Conservation (phyloP, 2,329 filamentous ascomycete genomes). For the Monosporascus sp. region DNA sequence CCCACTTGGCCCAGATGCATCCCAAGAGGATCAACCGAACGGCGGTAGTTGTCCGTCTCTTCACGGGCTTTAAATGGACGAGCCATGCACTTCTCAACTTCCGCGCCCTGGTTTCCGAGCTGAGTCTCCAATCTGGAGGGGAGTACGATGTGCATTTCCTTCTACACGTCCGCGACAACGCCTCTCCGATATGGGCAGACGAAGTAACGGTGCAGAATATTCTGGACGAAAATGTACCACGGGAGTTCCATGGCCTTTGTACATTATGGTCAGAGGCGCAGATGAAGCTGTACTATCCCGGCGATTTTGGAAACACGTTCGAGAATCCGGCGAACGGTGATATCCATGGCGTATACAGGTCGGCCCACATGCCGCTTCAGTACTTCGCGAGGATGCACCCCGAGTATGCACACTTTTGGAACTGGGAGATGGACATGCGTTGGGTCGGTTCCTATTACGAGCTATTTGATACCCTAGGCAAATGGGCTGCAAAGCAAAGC, state of each 20-base stretch:
- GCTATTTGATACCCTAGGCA: conserved; percentile 61
- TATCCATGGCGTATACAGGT: conserved; percentile 66
- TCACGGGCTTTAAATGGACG: conserved; percentile 74
- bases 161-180: conserved; percentile 76
- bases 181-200: conserved; percentile 77
- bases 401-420: conserved; percentile 64
- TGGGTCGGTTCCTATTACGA: conserved; percentile 66
- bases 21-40: conserved; percentile 51
- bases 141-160: conserved; percentile 82
- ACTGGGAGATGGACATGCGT: conserved; percentile 66
- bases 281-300: conserved; percentile 72
- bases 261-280: conserved; percentile 82
- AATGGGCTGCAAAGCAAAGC: conserved; percentile 64
- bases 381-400: conserved; percentile 59
- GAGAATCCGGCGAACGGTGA: conserved; percentile 51
- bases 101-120: conserved; percentile 73
- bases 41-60: conserved; percentile 74
- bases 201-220: conserved; percentile 66
- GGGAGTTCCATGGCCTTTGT: conserved; percentile 74
- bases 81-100: conserved; percentile 74
- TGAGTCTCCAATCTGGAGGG: conserved; percentile 70
- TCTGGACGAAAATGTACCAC: conserved; percentile 59
- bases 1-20: conserved; percentile 18
- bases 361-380: conserved; percentile 57
- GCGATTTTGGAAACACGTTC: conserved; percentile 64